Conservation (phyloP, 1,284 basidiomycete species). For the Sphagnurus paluster region DNA sequence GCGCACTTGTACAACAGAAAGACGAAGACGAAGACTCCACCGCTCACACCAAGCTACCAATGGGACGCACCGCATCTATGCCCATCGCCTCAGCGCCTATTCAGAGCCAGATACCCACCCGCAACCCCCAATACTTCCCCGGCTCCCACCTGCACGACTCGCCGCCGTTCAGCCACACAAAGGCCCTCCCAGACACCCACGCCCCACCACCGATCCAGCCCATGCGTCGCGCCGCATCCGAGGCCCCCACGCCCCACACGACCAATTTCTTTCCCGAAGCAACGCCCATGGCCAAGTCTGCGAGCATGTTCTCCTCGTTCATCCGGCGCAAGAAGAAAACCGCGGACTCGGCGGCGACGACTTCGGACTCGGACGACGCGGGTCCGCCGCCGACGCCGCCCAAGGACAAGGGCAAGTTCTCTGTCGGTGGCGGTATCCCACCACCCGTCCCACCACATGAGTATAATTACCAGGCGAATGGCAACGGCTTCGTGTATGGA, state of each 20-base stretch:
- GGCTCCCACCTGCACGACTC: constrained; percentile 7
- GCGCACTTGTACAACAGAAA: constrained; percentile 29
- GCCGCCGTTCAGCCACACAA: constrained; percentile 12
- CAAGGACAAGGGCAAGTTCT: constrained; percentile 32
- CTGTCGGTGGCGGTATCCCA: not conserved
- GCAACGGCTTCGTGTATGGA: constrained; percentile 8
- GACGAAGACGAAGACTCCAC: constrained; percentile 29
- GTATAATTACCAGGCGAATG: not conserved
- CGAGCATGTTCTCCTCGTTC: constrained; percentile 35
- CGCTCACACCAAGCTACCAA: constrained; percentile 23
- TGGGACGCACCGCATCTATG: constrained; percentile 21
- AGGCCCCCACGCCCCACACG: constrained; percentile 25
- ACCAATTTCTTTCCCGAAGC: constrained; percentile 4
- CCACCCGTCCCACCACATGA: not conserved
- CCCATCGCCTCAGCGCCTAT: not conserved
- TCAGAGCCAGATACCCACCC: not conserved
- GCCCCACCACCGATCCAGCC: constrained; percentile 18
- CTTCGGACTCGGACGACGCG: constrained; percentile 15
- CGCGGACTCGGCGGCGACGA: constrained; percentile 26
- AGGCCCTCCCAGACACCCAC: constrained; percentile 13
- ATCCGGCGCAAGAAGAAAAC: constrained; percentile 38
- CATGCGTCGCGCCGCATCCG: constrained; percentile 34
- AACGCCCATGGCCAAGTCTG: constrained; percentile 25
- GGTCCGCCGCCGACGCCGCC: constrained; percentile 37
- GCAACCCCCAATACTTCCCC: constrained; percentile 1